Conservation (phyloP, 192 early-diverging fungal species). For the Backusella tarrabulga region DNA sequence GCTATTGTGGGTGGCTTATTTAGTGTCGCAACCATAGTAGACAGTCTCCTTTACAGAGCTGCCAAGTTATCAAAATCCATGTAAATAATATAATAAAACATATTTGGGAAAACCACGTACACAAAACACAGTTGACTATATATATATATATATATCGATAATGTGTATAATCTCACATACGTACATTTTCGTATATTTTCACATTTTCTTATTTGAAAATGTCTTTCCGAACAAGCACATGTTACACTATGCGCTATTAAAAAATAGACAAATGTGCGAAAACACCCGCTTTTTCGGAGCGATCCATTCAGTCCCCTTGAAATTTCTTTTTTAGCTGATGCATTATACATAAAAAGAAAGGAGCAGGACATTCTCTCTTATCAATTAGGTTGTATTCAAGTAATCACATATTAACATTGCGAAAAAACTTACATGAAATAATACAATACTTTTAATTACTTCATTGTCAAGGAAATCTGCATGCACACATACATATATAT, state of each 20-base stretch:
- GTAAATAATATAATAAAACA: not conserved
- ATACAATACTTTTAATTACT: not conserved
- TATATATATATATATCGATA: not conserved
- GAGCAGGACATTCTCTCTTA: not conserved
- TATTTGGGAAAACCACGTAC: not conserved
- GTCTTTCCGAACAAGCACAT: not conserved
- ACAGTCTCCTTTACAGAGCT: conserved; percentile 79
- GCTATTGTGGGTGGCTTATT: conserved; percentile 93
- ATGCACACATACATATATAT: too few relatives aligned
- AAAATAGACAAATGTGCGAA: not conserved
- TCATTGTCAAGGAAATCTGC: too few relatives aligned
- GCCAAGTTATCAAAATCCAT: conserved; percentile 45
- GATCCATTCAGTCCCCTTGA: not conserved
- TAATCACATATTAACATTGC: not conserved
- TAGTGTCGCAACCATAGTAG: conserved; percentile 90
- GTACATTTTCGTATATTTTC: not conserved
- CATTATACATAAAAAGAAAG: not conserved
- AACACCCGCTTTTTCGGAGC: conserved; percentile 9
- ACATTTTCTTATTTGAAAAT: not conserved
- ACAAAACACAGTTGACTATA: not conserved
- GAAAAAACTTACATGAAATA: not conserved
- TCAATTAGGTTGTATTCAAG: not conserved
- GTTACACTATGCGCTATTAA: not conserved
- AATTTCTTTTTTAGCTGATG: not conserved
- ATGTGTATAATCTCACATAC: not conserved